phyloP scores from a whole-genome alignment of 1,139 yeast species.

The Tardiomyces blankii region DNA sequence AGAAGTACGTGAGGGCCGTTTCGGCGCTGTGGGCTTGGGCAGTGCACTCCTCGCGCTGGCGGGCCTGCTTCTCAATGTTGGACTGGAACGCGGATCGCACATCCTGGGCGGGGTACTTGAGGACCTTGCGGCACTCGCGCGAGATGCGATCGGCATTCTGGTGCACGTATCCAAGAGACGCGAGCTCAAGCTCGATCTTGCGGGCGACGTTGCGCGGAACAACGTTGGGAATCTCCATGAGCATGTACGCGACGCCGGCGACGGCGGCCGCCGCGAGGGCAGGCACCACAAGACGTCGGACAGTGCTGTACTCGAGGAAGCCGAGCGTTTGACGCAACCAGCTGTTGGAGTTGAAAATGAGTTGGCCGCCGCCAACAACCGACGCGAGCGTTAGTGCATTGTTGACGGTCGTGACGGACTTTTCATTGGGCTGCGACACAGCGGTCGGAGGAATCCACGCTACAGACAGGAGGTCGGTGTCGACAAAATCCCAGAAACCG shows the following conservation, averaged over 20 bases:
- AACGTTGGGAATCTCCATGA: slow-evolving; percentile 80
- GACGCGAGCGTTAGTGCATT: slow-evolving; percentile 29
- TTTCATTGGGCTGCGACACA: slow-evolving; percentile 10
- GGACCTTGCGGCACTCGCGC: slow-evolving; percentile 71
- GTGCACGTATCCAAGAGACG: slow-evolving; percentile 64
- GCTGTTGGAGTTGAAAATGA: slow-evolving; percentile 16
- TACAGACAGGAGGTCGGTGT: slow-evolving; percentile 20
- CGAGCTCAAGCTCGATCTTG: slow-evolving; percentile 53
- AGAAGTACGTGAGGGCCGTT: slow-evolving; percentile 51
- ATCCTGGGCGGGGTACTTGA: slow-evolving; percentile 74
- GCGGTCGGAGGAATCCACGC: neutral
- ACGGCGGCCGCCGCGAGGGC: slow-evolving; percentile 42
- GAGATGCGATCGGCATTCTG: slow-evolving; percentile 68
- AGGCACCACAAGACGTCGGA: slow-evolving; percentile 32
- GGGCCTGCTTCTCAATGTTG: slow-evolving; percentile 49
- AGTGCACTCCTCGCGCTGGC: slow-evolving; percentile 48
- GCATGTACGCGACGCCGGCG: slow-evolving; percentile 52
- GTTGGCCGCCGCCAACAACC: slow-evolving; percentile 26
- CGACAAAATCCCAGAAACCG: slow-evolving; percentile 61
- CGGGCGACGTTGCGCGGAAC: slow-evolving; percentile 73
- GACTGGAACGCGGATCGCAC: slow-evolving; percentile 69
- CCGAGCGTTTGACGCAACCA: slow-evolving; percentile 11
- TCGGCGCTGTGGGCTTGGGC: slow-evolving; percentile 44
- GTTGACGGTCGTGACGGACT: slow-evolving; percentile 26
- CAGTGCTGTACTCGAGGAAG: neutral